Base-by-base conservation (phyloP, 2,329 filamentous ascomycete genomes). In the Nemania bipapillata region DNA sequence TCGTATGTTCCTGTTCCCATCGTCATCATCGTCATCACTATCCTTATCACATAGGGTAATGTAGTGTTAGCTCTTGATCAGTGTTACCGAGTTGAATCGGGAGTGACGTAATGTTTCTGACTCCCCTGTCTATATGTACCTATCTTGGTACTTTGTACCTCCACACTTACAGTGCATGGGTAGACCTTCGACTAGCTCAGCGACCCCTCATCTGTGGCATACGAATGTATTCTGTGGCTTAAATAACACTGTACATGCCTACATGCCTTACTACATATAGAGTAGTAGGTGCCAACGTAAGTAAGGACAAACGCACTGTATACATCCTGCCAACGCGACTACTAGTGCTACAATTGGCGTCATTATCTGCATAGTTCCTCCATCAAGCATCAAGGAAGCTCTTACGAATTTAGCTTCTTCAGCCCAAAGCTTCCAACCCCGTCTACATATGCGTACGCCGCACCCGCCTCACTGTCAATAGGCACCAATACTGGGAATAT, bases 51-150 rank as follows among this genome's bases (percentile, higher is more conserved):
- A 12, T 3, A 35, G 9, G 49, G 49, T 53, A n/a, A n/a, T n/a
- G n/a, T n/a, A n/a, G n/a, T n/a, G n/a, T n/a, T n/a, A 47, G 45
- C 50, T 61, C 56, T 45, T 53, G 61, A 37, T 50, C 37, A n/a
- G n/a, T 28, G 28, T 2, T 35, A 32, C 40, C 35, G n/a, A 22
- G 35, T 22, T 4, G 20, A 32, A 12, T 42, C 15, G 7, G 53
- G 40, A 49, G n/a, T 69, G 66, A 69, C 66, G 66, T 69, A 53
- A 63, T 54, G 53, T 24, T 42, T 30, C 5, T 8, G 17, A 7
- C 28, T 17, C 47, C 47, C 40, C n/a, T 45, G 40, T 45, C 17
- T n/a, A 15, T 26, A 15, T 12, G 40, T 42, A 42, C 40, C 6
- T 42, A n/a, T n/a, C n/a, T n/a, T n/a, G n/a, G n/a, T n/a, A n/a